Percentiles rank a stretch among this genome's conserved stretches.
phyloP scores from a whole-genome alignment of 2,329 filamentous ascomycete species.

The Paecilomyces variotii region DNA sequence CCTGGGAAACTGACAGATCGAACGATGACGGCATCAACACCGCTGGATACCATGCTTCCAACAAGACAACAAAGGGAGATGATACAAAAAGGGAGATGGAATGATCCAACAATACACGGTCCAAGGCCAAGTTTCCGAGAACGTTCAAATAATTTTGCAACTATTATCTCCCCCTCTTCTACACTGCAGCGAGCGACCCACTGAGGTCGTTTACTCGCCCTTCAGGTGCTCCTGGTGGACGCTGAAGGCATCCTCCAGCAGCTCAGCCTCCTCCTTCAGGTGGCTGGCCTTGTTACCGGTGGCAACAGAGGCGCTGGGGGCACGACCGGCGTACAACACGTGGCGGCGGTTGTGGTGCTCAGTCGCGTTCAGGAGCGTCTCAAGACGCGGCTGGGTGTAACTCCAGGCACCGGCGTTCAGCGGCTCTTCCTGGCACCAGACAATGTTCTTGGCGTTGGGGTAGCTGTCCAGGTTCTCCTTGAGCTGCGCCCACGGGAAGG shows the following conservation, averaged over 20 bases:
- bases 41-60: neutral
- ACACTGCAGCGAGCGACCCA: neutral
- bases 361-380: constrained; percentile 91
- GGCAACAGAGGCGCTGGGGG: constrained; percentile 87
- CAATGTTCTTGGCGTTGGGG: constrained; percentile 93
- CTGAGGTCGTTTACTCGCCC: constrained; percentile 45
- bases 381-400: constrained; percentile 93
- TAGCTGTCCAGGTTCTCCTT: constrained; percentile 95
- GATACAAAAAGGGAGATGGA: neutral
- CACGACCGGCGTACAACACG: constrained; percentile 93
- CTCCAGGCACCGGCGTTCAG: constrained; percentile 96
- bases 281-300: constrained; percentile 85
- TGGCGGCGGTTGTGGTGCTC: constrained; percentile 86
- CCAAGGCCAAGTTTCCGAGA: neutral
- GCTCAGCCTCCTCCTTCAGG: constrained; percentile 83
- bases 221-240: constrained; percentile 60
- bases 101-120: neutral
- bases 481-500: constrained; percentile 96
- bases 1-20: neutral
- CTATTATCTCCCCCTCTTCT: neutral
- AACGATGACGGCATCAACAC: neutral
- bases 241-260: constrained; percentile 59
- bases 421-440: constrained; percentile 96
- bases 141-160: neutral
- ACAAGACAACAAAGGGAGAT: neutral